phyloP scores from a whole-genome alignment of 2,329 filamentous ascomycete species.

The Fusarium vanettenii region DNA sequence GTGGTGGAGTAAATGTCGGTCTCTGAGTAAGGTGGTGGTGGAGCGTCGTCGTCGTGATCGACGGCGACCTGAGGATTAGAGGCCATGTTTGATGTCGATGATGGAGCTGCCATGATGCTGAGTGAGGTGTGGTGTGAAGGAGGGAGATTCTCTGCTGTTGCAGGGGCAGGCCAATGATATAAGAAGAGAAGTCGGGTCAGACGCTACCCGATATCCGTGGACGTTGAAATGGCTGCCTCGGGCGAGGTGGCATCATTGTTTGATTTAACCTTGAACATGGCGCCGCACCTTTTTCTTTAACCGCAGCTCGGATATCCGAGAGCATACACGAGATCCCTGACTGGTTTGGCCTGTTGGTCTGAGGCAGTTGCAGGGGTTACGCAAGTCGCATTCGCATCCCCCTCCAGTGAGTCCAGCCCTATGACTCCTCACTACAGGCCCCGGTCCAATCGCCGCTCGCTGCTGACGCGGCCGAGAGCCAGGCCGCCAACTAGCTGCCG shows the following conservation, averaged over 20 bases:
- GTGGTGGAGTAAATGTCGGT: slow-evolving; percentile 66
- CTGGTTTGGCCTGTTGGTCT: not conserved
- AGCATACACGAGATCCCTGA: not conserved
- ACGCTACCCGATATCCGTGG: not conserved
- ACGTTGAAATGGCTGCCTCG: not conserved
- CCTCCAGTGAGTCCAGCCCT: slow-evolving; percentile 26
- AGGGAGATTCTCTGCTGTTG: not conserved
- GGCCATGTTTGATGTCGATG: slow-evolving; percentile 25
- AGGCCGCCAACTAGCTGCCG: slow-evolving; percentile 23
- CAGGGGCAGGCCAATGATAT: not conserved
- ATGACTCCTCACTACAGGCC: slow-evolving; percentile 31
- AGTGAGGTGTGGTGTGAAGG: not conserved
- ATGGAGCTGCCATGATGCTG: slow-evolving; percentile 30
- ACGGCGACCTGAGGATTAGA: slow-evolving; percentile 23
- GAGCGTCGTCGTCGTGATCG: slow-evolving; percentile 52
- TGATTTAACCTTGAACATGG: slow-evolving; percentile 21
- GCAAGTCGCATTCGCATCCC: slow-evolving; percentile 33
- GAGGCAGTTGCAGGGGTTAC: slow-evolving; percentile 22
- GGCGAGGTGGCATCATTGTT: slow-evolving; percentile 1
- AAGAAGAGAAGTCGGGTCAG: not conserved
- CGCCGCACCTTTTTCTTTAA: not conserved
- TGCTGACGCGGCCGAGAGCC: slow-evolving; percentile 39
- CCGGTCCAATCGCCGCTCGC: slow-evolving; percentile 23
- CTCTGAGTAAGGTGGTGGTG: slow-evolving; percentile 69
- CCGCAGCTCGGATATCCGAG: not conserved